Evolutionary conservation across 106 monocot species (phyloP).

Genomic region (Apostasia ramifera): DNA sequence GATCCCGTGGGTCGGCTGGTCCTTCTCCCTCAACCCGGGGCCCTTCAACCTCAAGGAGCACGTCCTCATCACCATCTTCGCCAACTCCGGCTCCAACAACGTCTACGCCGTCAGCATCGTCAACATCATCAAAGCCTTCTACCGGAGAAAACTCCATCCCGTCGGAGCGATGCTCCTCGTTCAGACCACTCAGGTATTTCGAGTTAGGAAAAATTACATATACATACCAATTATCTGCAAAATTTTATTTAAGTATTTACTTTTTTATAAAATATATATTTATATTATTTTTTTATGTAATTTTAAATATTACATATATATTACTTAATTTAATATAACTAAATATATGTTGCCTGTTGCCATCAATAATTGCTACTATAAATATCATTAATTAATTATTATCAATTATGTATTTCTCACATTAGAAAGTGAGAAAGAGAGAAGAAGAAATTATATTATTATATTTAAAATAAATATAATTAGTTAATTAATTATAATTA

Average conservation of each 20-base stretch:
- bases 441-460: no score
- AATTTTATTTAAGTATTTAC: neutral
- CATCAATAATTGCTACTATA: no score
- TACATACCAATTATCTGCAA: neutral
- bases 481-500: no score
- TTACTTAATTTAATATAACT: no score
- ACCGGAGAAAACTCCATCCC: slow-evolving; percentile 9
- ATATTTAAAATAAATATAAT: no score
- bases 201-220: neutral
- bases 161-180: slow-evolving; percentile 13
- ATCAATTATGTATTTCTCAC: no score
- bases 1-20: slow-evolving; percentile 4
- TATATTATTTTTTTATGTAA: no score
- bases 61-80: slow-evolving; percentile 16
- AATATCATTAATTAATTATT: no score
- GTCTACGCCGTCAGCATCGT: slow-evolving; percentile 13
- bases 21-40: slow-evolving; percentile 18
- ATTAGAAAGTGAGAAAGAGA: no score
- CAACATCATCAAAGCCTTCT: slow-evolving; percentile 21
- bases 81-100: neutral
- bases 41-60: slow-evolving; percentile 32
- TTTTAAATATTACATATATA: no score
- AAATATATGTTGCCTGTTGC: no score
- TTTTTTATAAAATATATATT: neutral
- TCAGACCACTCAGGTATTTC: slow-evolving; percentile 11